These are phyloP conservation scores for Carallia brachiata DNA, from an alignment of 345 rosid species.

Conservation along the genomic window DNA sequence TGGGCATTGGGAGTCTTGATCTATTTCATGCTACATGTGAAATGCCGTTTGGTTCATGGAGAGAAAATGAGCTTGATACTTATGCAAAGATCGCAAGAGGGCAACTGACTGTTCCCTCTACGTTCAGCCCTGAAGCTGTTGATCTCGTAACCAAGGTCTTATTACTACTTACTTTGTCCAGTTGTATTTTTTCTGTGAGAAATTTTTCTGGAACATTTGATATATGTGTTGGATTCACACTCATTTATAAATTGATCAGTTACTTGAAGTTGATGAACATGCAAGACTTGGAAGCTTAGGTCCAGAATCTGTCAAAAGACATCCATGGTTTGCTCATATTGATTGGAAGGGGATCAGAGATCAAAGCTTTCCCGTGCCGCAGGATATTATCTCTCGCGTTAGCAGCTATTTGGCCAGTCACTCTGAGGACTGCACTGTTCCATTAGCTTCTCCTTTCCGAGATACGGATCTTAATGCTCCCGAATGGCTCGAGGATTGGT, in stretches of 20 bases:
- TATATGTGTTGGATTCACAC: not conserved
- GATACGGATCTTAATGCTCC: slow-evolving; percentile 45
- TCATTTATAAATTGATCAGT: slow-evolving; percentile 33
- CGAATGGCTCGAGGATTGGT: slow-evolving; percentile 89
- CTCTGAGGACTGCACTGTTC: slow-evolving; percentile 31
- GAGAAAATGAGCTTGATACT: slow-evolving; percentile 74
- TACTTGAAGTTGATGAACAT: slow-evolving; percentile 75
- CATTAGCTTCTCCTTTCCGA: slow-evolving; percentile 35
- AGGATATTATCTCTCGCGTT: slow-evolving; percentile 51
- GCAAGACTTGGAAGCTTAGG: slow-evolving; percentile 69
- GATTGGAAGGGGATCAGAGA: slow-evolving; percentile 61
- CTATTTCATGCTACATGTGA: slow-evolving; percentile 74
- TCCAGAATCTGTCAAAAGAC: slow-evolving; percentile 52
- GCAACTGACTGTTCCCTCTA: slow-evolving; percentile 53
- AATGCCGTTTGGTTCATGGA: slow-evolving; percentile 86
- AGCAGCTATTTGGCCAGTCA: slow-evolving; percentile 45
- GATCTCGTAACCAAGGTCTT: slow-evolving; percentile 80
- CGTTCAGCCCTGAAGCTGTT: slow-evolving; percentile 55
- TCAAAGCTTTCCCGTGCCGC: slow-evolving; percentile 52
- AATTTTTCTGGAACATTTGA: not conserved
- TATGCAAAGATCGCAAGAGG: slow-evolving; percentile 78
- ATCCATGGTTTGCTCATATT: slow-evolving; percentile 69
- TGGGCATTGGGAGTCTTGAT: slow-evolving; percentile 91
- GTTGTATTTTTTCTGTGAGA: not conserved
- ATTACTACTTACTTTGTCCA: not conserved